Base-by-base conservation (phyloP, 2,329 filamentous ascomycete species). In the Colletotrichum chrysophilum region DNA sequence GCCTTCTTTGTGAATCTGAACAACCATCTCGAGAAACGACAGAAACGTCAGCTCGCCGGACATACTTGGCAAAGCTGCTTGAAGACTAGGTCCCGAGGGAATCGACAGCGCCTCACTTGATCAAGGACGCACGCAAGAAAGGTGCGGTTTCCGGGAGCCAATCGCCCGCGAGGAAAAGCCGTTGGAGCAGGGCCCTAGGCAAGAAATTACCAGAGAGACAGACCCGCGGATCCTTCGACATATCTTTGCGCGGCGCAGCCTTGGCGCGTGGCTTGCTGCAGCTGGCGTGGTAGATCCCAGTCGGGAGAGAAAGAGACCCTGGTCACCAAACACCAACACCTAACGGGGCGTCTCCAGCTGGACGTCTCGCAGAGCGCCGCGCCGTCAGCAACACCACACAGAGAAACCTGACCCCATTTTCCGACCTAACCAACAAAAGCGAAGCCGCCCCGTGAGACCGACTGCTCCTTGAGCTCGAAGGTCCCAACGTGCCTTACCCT, bases 261-360 rank as follows among this genome's bases (percentile, higher is more conserved):
- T 68, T 75, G 73, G 73, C 64, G 70, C 58, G 64, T 69, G 74
- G 74, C 70, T 76, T 76, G 58, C 48, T 76, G 70, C 60, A 76
- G 70, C 32, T 66, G 74, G 74, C 28, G 65, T 52, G 64, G 74
- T 34, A 65, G 74, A 69, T 74, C 74, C 28, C 5, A 26, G 24
- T 58, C 55, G 24, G 24, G 16, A 43, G 60, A 64, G 60, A 34
- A 34, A 61, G 28, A 58, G 26, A 28, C 21, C 55, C 21, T 7
- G 24, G 55, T 26, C 55, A 24, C 55, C 26, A 67, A 38, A 38
- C 28, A 38, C 16, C 24, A 32, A 34, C 18, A 14, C 16, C 55
- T 12, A 70, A 30, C 60, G 21, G 24, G 43, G 66, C 58, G 58
- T 65, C 66, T 70, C 72, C 18, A 67, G 69, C 69, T 60, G 34